Conservation (phyloP, 1,284 basidiomycete genomes). For the Melanopsichium pennsylvanicum region DNA sequence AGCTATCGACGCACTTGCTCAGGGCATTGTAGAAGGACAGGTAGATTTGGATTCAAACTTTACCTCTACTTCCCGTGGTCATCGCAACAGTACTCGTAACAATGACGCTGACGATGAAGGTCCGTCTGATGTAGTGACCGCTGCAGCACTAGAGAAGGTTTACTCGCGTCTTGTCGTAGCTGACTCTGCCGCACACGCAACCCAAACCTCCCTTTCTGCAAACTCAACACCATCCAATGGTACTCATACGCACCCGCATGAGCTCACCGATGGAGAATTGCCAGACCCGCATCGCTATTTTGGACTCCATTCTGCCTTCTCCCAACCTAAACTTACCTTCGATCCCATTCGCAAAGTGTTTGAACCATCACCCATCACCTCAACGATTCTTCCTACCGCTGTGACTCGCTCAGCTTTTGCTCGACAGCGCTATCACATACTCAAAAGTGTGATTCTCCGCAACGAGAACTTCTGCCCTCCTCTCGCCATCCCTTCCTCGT, state of each 20-base stretch:
- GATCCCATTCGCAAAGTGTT: constrained; percentile 83
- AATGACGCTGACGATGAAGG: background rate
- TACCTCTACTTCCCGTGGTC: constrained; percentile 1
- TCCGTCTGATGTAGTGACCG: constrained; percentile 51
- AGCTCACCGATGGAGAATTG: constrained; percentile 68
- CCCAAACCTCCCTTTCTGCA: background rate
- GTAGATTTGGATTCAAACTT: constrained; percentile 10
- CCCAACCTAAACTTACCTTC: constrained; percentile 92
- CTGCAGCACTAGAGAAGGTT: constrained; percentile 50
- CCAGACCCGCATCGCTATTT: constrained; percentile 86
- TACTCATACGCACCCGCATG: constrained; percentile 23
- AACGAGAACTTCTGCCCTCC: constrained; percentile 65
- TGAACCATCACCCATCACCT: constrained; percentile 67
- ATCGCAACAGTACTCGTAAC: background rate
- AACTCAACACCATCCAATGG: background rate
- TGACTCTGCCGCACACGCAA: constrained; percentile 43
- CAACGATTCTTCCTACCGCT: constrained; percentile 50
- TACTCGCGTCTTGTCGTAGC: constrained; percentile 60
- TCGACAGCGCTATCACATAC: constrained; percentile 52
- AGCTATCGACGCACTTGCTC: constrained; percentile 62
- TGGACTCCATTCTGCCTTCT: constrained; percentile 85
- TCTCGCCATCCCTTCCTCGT: constrained; percentile 36
- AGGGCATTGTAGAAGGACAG: constrained; percentile 54
- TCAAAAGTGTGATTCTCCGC: constrained; percentile 56
- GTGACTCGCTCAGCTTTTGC: constrained; percentile 41